Evolutionary conservation across 306 rosid genomes (phyloP), one percentile per base, ranked within the genome.

Genomic region (Erythrophleum fordii): DNA sequence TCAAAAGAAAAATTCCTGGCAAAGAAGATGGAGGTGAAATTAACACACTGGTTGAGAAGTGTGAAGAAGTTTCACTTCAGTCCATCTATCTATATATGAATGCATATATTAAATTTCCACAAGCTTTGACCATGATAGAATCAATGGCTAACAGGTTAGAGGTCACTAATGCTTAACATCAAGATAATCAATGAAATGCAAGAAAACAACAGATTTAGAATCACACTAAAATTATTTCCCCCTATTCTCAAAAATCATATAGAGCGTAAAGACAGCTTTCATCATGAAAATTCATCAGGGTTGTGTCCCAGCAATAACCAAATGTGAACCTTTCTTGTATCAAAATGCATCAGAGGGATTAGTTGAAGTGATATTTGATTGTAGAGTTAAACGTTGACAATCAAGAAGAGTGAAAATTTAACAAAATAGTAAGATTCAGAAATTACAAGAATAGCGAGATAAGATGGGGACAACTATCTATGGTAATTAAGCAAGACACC

Each of bases 21-120:
- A 70, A 20, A 78, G 22, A 85, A 74, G 71, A 42, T n/a, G 22
- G 26, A n/a, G 60, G 58, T 28, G 34, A 55, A 77, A 67, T 81
- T 39, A 42, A 49, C 64, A 71, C 22, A 39, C 35, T 66, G 37
- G 69, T 51, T 56, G 71, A 65, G 34, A 49, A 53, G 60, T 11
- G 20, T 48, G 35, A 65, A 13, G 0, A 18, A 56, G 72, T 75
- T 75, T 46, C 59, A 69, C 42, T 46, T 25, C 45, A 7, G 26
- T 53, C 22, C 71, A 80, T 68, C 42, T 5, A 39, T 45, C 35
- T 53, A 75, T 48, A 39, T 86, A 55, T 28, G 42, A 41, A 76
- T 29, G 81, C 78, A 58, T 46, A 67, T 6, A 37, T 55, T 65
- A 55, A 56, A 23, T 56, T 73, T 48, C 66, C 68, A 55, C 69